Base-by-base conservation (phyloP, 495 filamentous ascomycete genomes). In the Cenococcum geophilum region DNA sequence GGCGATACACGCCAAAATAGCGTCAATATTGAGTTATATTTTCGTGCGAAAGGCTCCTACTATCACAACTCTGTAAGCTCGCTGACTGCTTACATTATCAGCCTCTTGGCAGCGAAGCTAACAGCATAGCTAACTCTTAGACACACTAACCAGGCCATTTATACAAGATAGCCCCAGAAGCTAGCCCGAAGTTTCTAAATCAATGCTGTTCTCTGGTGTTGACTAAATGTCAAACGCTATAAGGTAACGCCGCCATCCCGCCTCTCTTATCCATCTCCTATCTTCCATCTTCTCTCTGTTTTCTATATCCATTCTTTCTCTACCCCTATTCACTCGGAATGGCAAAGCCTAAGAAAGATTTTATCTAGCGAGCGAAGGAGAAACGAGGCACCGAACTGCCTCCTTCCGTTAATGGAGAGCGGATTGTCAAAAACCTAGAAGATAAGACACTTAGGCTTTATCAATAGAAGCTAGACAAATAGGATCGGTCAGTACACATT, bases 391-490 rank as follows among this genome's bases (percentile, higher is more conserved):
- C 45, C 20, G 20, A 22, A 49, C 20, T 49, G 20, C 45, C 45
- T 49, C 45, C 45, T 49, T 49, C 45, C 18, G 20, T 49, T 49
- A 49, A 49, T 49, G 20, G 20, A 49, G 45, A 49, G 45, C 45
- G 45, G 20, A 49, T 49, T 49, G 14, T n/a, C 18, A 49, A 49
- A 49, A 49, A 49, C 6, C 20, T 49, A 49, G 5, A 22, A 22
- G 45, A 22, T 18, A 16, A n/a, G 36, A 49, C 45, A 49, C 14
- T 49, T 18, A 49, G 20, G 45, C 45, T 49, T 18, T 18, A 49
- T 49, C 45, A 49, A 49, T 18, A 20, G 45, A 49, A 49, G 45
- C 45, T 20, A 49, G 45, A 20, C 45, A 18, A 49, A 49, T 49
- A 18, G 18, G 45, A 49, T 49, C 18, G 45, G 45, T 49, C 18